These are phyloP conservation scores for Ophiostoma quercus DNA, from an alignment of 2,329 filamentous ascomycete genomes.

Conservation along the genomic window DNA sequence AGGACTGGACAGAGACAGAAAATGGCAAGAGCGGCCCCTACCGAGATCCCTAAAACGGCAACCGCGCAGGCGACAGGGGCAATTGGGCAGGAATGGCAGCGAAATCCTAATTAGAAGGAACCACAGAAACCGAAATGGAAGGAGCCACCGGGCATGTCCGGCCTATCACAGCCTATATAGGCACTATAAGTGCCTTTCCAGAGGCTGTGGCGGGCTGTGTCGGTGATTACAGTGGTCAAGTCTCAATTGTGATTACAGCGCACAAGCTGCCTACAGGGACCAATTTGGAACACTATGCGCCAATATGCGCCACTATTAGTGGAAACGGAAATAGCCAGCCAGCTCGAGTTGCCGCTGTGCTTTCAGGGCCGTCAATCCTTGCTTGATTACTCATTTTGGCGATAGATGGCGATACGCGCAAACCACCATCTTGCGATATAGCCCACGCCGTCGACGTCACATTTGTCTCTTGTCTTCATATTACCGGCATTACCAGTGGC, in stretches of 20 bases:
- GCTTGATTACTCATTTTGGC: neutral
- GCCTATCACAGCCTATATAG: neutral
- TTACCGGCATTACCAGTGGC: neutral
- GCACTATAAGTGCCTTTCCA: neutral
- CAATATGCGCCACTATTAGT: neutral
- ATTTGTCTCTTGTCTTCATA: neutral
- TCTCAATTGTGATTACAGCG: neutral
- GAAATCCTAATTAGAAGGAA: slow-evolving; percentile 9
- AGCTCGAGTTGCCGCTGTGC: neutral
- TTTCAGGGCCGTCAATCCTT: neutral
- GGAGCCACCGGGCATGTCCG: slow-evolving; percentile 14
- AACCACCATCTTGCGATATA: slow-evolving; percentile 4
- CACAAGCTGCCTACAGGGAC: neutral
- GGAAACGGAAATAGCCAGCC: neutral
- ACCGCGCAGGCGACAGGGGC: slow-evolving; percentile 18
- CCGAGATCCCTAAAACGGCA: slow-evolving; percentile 23
- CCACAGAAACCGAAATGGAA: neutral
- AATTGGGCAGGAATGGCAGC: slow-evolving; percentile 11
- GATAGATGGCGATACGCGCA: slow-evolving; percentile 3
- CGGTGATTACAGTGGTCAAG: neutral
- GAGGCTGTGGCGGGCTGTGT: neutral
- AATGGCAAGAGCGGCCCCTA: slow-evolving; percentile 6
- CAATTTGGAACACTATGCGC: neutral
- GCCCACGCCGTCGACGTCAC: neutral
- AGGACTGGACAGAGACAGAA: neutral